Evolutionary conservation across 2,329 filamentous ascomycete genomes (phyloP), one percentile per base, ranked within the genome.

Genomic region (Clonostachys rosea): DNA sequence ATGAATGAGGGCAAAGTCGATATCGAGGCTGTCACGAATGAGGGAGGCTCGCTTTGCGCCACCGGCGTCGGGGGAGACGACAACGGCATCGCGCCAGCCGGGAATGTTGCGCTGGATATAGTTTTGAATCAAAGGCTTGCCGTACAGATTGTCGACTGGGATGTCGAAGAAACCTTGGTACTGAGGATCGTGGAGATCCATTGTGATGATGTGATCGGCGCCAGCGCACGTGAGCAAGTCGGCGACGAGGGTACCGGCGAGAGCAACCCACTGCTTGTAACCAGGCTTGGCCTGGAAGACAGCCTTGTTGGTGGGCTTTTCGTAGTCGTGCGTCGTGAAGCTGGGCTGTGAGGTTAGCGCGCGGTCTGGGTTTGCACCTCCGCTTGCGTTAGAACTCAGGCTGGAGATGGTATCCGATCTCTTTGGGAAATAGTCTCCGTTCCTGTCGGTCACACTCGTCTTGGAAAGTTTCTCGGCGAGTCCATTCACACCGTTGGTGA

Each of bases 111-210:
- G 84, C 63, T 91, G 85, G 57, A 87, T 86, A 61, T 86, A 87
- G 51, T 78, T 78, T 62, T 85, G 82, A 46, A 87, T 74, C 44
- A 91, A 71, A 44, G 87, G 85, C 57, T 88, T 84, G 48, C 86
- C 92, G 70, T 97, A 97, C 16, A 99, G 78, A 65, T 99, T 99
- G 71, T 99, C 94, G 48, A 99, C 94, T 3, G 94, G 94, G 49
- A 97, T 96, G 62, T 99, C 92, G 63, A 99, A 97, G 76, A 96
- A 99, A 46, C 94, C 94, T 69, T 99, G 94, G 62, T 97, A 97
- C 68, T 99, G 91, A 40, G 90, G 88, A 66, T 96, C 92, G 64
- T 94, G 90, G 45, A 99, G 79, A 63, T 99, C 94, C 88, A 99
- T 95, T 34, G 92, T 96, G 64, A 97, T 96, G 63, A 95, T 86